A percentile compares a stretch with the other conserved stretches of the same genome.
These are phyloP conservation scores for Diplosphaera chodatii DNA, from an alignment of 139 green algal genomes.

Conservation along the genomic window DNA sequence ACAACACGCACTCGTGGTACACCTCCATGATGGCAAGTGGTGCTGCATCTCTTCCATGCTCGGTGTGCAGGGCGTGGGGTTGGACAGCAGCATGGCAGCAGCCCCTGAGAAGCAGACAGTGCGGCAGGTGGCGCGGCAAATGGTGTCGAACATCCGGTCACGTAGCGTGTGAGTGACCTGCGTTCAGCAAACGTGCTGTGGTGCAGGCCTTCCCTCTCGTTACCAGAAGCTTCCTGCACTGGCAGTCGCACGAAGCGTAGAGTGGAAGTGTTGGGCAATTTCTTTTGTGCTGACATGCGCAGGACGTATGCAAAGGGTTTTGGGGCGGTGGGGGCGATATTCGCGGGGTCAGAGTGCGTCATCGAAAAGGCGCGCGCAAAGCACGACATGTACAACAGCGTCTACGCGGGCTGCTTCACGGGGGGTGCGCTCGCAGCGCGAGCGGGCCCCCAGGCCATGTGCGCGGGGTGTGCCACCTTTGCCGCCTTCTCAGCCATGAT, in stretches of 20 bases:
- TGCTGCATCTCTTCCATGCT: not conserved
- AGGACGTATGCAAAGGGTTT: slow-evolving; percentile 91
- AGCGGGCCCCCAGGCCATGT: slow-evolving; percentile 77
- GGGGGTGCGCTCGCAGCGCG: slow-evolving; percentile 72
- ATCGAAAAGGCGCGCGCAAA: slow-evolving; percentile 87
- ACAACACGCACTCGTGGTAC: too few relatives aligned
- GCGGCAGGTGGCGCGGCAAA: slow-evolving; percentile 33
- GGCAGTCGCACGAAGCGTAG: too few relatives aligned
- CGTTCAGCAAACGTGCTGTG: not conserved
- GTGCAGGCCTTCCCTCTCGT: not conserved
- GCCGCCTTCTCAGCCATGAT: slow-evolving; percentile 84
- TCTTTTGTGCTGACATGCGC: slow-evolving; percentile 2
- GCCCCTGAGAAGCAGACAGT: slow-evolving; percentile 34
- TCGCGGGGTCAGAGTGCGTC: slow-evolving; percentile 86
- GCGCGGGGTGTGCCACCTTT: slow-evolving; percentile 81
- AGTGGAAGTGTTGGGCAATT: too few relatives aligned
- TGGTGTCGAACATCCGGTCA: slow-evolving; percentile 22
- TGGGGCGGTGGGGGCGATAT: slow-evolving; percentile 82
- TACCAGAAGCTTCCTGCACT: too few relatives aligned
- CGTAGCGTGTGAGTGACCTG: slow-evolving; percentile 31
- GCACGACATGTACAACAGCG: slow-evolving; percentile 85
- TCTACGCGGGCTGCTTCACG: slow-evolving; percentile 85
- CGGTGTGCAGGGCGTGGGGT: slow-evolving; percentile 21
- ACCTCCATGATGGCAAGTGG: too few relatives aligned
- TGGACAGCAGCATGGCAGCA: slow-evolving; percentile 21